phyloP scores from a whole-genome alignment of 371 early-diverging fungal species.

The Apophysomyces ossiformis region DNA sequence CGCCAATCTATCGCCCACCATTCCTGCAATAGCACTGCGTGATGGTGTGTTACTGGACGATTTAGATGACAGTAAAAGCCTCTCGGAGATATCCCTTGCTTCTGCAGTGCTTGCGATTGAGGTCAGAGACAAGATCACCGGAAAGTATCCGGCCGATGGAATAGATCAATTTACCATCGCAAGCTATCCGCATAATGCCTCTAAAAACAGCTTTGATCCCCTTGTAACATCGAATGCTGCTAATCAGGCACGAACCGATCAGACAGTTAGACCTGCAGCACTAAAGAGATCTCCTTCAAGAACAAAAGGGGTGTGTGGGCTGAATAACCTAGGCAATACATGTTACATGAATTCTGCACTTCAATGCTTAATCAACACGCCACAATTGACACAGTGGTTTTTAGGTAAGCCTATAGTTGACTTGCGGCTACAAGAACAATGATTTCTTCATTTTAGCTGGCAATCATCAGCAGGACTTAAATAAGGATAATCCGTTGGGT shows the following conservation, averaged over 20 bases:
- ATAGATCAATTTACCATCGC: neutral
- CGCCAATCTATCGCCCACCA: neutral
- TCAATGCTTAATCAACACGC: slow-evolving; percentile 78
- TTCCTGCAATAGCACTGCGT: slow-evolving; percentile 4
- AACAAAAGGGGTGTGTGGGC: slow-evolving; percentile 61
- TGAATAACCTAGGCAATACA: slow-evolving; percentile 86
- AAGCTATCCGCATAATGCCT: neutral
- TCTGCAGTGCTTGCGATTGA: slow-evolving; percentile 43
- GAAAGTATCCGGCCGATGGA: neutral
- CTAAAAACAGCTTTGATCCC: neutral
- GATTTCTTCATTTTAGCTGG: slow-evolving; percentile 25
- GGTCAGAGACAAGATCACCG: slow-evolving; percentile 2
- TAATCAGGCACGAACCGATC: neutral
- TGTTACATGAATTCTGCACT: slow-evolving; percentile 90
- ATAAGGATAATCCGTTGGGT: slow-evolving; percentile 60
- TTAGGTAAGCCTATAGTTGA: slow-evolving; percentile 20
- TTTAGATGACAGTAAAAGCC: neutral
- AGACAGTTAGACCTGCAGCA: neutral
- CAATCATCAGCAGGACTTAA: slow-evolving; percentile 50
- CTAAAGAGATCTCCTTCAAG: neutral
- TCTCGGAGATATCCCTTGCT: slow-evolving; percentile 48
- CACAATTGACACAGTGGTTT: slow-evolving; percentile 68
- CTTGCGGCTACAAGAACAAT: too few species aligned
- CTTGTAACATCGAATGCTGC: neutral
- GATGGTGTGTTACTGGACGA: slow-evolving; percentile 16